Base-by-base conservation (phyloP, 2,329 filamentous ascomycete species). In the Phyllosticta citribraziliensis region DNA sequence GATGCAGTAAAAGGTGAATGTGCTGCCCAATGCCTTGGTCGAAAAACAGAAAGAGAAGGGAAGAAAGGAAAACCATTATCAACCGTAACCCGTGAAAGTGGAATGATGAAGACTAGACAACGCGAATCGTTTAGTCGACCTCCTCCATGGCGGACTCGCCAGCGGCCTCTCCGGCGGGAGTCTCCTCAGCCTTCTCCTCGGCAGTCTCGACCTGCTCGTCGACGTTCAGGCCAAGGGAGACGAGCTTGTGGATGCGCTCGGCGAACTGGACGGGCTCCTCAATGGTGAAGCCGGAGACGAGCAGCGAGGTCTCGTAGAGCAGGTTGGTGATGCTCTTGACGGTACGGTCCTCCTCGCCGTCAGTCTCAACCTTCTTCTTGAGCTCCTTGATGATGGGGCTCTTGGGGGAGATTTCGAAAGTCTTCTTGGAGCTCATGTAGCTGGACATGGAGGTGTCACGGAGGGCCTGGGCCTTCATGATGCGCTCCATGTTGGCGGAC, bases 341-440 rank as follows among this genome's bases (percentile, higher is more conserved):
- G 63, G 92, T 97, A 78, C 92, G 91, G 84, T 97, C 94, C 77
- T 92, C 93, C 88, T 97, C 93, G 66, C 94, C 94, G 73, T 99
- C 94, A 63, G 87, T 76, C 85, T 97, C 94, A 65, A 97, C 91
- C 91, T 99, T 99, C 82, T 88, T 91, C 90, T 95, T 97, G 74
- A 99, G 88, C 85, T 97, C 94, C 87, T 96, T 89, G 83, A 99
- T 87, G 79, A 99, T 99, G 67, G 91, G 76, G 72, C 91, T 96
- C 85, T 94, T 93, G 78, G 94, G 94, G n/a, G 94, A 97, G 80
- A 99, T 97, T 84, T 99, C 94, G 70, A 99, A 97, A 33, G 94
- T 99, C 91, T 99, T 99, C 92, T 99, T 99, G 77, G 93, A 97
- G 68, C 91, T 95, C 94, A 99, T 99, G 89, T 99, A 99, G 72